Base-by-base conservation (phyloP, 1,139 yeast genomes). In the Blastobotrys indianensis region DNA sequence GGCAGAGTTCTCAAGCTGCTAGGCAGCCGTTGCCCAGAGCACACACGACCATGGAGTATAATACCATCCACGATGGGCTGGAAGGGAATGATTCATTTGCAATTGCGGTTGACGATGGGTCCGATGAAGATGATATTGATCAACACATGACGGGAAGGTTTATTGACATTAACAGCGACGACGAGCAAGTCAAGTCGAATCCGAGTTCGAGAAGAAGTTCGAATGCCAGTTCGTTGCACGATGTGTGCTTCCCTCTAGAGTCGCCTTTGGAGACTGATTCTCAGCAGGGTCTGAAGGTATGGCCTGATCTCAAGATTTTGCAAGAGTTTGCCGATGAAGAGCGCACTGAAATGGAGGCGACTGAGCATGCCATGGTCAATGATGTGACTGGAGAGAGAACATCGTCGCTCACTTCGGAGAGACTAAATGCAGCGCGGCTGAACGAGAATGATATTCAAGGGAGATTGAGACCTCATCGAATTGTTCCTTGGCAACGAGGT, bases 261-360 rank as follows among this genome's bases (percentile, higher is more conserved):
- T 70, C 72, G 2, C 60, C 71, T 5, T 75, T 72, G 41, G 78
- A 72, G 30, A 65, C 61, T 23, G 67, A 64, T 32, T 51, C 59
- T 4, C 62, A 61, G 11, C 52, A 63, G 3, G 59, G 61, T 33
- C 58, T 59, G 17, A 67, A 66, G 50, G 52, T 56, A 39, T 90
- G 97, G 97, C 97, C 97, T 0, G 97, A 92, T 60, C 69, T 86
- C 34, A 62, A 70, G 33, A 77, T 85, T 1, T 67, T 90, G 52
- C 82, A 81, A 53, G 95, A 87, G 54, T 90, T 82, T 62, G 80
- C 87, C 2, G 72, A 70, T 31, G 82, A 83, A 53, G 97, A 90
- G 64, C 46, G 68, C 66, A 37, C 76, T 68, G 56, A 78, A 71
- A 51, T 62, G 67, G 44, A 70, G 69, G 66, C 64, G 12, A 65